Base-by-base conservation (phyloP, 306 rosid species). In the Dalbergia cultrata region DNA sequence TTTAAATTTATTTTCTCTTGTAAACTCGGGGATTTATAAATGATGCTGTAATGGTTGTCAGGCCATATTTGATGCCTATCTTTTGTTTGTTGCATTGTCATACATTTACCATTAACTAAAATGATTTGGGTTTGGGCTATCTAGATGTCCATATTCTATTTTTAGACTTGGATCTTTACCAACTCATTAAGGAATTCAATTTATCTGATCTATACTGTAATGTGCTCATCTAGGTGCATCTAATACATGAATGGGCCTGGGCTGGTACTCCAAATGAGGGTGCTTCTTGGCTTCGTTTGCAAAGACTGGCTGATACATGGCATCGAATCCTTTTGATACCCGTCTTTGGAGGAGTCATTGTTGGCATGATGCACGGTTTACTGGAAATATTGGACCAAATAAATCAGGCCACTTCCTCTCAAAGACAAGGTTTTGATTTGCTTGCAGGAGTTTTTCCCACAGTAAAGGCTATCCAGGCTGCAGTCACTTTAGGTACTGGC, bases 181-280 rank as follows among this genome's bases (percentile, higher is more conserved):
- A 41, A 33, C 17, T 22, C 9, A 16, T n/a, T 64, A 53, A 19
- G 44, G 21, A 77, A 64, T 70, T 70, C 19, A 64, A 49, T 83
- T 61, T 62, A 33, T 66, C 86, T 84, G 52, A 75, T 72, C 18
- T 69, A 31, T 34, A 67, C 81, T 85, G 70, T 79, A 68, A 39
- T 77, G 76, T 80, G 84, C n/a, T 81, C 75, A 8, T 81, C 65
- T 86, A 93, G 98, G 98, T 91, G 75, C 96, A 95, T 79, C 87
- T 93, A 45, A 95, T 95, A 45, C 99, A 91, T 77, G 99, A 92
- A 77, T 93, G 96, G 97, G 99, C 89, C 17, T 95, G 99, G 99
- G 99, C 98, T 74, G 99, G 99, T 60, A 95, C 98, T 67, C 99
- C 99, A 74, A 87, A 82, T 56, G 98, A 93, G 82, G 99, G 99